A percentile compares a stretch with the other conserved stretches of the same genome.
phyloP scores from a whole-genome alignment of 768 basidiomycete species.

The Hygrophoropsis aurantiaca region DNA sequence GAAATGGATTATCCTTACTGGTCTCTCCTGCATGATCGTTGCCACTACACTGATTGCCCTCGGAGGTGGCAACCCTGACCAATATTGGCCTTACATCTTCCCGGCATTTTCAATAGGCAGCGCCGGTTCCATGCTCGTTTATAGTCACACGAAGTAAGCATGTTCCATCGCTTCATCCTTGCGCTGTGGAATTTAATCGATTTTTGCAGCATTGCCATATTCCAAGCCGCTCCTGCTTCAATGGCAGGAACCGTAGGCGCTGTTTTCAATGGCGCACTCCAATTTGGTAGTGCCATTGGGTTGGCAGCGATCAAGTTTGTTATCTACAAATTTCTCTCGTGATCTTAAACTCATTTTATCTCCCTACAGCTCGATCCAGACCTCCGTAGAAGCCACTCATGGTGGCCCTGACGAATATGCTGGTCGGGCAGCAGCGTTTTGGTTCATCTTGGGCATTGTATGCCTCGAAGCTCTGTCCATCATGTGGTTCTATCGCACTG shows the following conservation, averaged over 20 bases:
- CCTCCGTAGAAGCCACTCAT: slow-evolving; percentile 36
- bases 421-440: slow-evolving; percentile 46
- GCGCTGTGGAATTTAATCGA: background rate
- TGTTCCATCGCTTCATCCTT: background rate
- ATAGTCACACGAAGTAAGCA: slow-evolving; percentile 48
- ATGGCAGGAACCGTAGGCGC: slow-evolving; percentile 56
- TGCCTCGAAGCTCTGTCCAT: slow-evolving; percentile 31
- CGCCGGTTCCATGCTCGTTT: slow-evolving; percentile 44
- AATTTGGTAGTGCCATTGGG: slow-evolving; percentile 52
- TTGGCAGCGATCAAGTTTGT: slow-evolving; percentile 37
- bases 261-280: slow-evolving; percentile 53
- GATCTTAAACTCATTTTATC: no score
- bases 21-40: slow-evolving; percentile 35
- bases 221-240: slow-evolving; percentile 46
- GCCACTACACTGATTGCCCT: slow-evolving; percentile 43
- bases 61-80: slow-evolving; percentile 36
- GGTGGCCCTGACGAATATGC: slow-evolving; percentile 31
- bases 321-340: no score
- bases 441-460: slow-evolving; percentile 42
- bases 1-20: slow-evolving; percentile 48
- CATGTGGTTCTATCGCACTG: slow-evolving; percentile 33
- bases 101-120: slow-evolving; percentile 51
- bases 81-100: slow-evolving; percentile 49
- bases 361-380: slow-evolving; percentile 40
- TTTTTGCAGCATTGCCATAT: slow-evolving; percentile 45